These are phyloP conservation scores for Haplosporangium sp. DNA, from an alignment of 371 early-diverging fungal species.

Conservation along the genomic window DNA sequence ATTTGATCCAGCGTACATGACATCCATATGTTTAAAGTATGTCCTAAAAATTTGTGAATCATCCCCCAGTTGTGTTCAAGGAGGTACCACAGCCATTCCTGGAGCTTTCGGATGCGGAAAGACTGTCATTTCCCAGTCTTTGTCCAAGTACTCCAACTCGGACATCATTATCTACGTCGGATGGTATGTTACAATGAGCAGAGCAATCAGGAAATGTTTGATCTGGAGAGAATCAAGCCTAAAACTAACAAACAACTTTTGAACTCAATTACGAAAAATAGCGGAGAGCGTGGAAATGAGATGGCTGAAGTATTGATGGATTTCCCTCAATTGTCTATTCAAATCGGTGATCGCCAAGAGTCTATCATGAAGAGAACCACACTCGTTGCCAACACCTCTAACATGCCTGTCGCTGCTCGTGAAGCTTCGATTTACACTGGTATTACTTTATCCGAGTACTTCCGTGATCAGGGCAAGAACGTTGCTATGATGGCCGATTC, in stretches of 20 bases:
- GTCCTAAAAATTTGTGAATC: too few relatives aligned
- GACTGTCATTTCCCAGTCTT: conserved; percentile 99
- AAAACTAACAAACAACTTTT: background rate
- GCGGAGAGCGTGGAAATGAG: conserved; percentile 99
- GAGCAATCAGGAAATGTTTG: background rate
- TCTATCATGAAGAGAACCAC: conserved; percentile 99
- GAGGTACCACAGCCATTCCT: conserved; percentile 99
- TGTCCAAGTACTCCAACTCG: conserved; percentile 99
- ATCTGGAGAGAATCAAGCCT: background rate
- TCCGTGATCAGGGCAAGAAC: conserved; percentile 99
- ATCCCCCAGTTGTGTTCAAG: conserved; percentile 91
- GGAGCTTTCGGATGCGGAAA: conserved; percentile 99
- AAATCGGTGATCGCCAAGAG: conserved; percentile 93
- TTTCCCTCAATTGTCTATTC: conserved; percentile 97
- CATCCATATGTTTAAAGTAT: too few relatives aligned
- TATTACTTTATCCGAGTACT: conserved; percentile 99
- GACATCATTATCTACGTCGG: conserved; percentile 99
- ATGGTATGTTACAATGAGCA: conserved; percentile 57
- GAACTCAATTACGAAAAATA: background rate
- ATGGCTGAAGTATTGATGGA: conserved; percentile 99
- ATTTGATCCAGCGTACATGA: too few relatives aligned
- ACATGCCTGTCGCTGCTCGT: conserved; percentile 99
- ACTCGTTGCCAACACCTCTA: conserved; percentile 99
- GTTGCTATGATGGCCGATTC: conserved; percentile 99
- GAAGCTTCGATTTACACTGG: conserved; percentile 99